Evolutionary conservation across 2,329 filamentous ascomycete genomes (phyloP).

Genomic region (Aspergillus uvarum): DNA sequence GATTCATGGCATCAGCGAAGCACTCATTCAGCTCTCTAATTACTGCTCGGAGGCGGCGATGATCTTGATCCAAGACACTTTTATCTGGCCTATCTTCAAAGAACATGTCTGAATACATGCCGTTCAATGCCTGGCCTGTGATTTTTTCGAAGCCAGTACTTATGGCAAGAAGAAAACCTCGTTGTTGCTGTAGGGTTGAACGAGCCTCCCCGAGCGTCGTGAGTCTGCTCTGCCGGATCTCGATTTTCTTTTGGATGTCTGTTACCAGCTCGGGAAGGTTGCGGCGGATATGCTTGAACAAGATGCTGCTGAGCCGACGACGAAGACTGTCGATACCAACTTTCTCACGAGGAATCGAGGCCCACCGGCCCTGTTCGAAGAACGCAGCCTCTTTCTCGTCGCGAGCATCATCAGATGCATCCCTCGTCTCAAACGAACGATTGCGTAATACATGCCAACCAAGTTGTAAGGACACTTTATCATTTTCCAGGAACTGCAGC

Average conservation of each 20-base stretch:
- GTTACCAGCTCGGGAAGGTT: conserved; percentile 39
- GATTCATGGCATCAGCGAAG: conserved; percentile 28
- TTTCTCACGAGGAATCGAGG: conserved; percentile 19
- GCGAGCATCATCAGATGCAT: conserved; percentile 24
- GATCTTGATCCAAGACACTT: conserved; percentile 14
- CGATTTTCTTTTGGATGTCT: conserved; percentile 35
- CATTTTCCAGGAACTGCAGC: conserved; percentile 41
- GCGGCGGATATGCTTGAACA: conserved; percentile 29
- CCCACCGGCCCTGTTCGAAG: conserved; percentile 33
- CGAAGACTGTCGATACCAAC: conserved; percentile 40
- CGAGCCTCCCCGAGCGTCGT: conserved; percentile 27
- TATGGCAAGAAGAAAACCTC: conserved; percentile 34
- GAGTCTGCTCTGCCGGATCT: conserved; percentile 32
- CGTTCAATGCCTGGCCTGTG: conserved; percentile 41
- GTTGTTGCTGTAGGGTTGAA: conserved; percentile 25
- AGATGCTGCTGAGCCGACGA: conserved; percentile 38
- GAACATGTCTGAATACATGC: conserved; percentile 43
- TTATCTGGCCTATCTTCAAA: conserved; percentile 30
- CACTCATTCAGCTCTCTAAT: conserved; percentile 27
- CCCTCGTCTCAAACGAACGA: conserved; percentile 39
- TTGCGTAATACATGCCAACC: conserved; percentile 55
- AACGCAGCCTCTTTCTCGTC: conserved; percentile 36
- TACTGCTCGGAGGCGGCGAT: conserved; percentile 29
- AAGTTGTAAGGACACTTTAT: conserved; percentile 43
- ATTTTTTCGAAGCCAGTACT: conserved; percentile 41